phyloP scores from a whole-genome alignment of 306 rosid species.

The Rosa rugosa region DNA sequence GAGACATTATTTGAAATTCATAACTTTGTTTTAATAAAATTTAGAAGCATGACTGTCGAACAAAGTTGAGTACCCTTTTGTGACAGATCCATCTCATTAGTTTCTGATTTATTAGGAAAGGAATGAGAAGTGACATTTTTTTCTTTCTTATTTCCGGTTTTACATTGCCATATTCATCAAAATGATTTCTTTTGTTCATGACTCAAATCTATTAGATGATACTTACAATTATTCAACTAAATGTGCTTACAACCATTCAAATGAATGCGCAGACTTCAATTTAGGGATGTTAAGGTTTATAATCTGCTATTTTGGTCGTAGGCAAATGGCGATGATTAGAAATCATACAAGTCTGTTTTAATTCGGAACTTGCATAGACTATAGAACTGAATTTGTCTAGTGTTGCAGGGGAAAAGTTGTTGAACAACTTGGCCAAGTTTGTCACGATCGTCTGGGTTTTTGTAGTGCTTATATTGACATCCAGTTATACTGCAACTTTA shows the following conservation, averaged over 20 bases:
- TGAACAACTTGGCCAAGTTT: slow-evolving; percentile 14
- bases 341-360: background rate
- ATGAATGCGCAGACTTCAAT: background rate
- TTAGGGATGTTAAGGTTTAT: no score
- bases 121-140: background rate
- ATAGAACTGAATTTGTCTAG: no score
- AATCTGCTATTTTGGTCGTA: no score
- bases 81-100: no score
- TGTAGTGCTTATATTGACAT: slow-evolving; percentile 20
- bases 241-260: no score
- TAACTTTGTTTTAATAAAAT: background rate
- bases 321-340: no score
- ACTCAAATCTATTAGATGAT: background rate
- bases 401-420: slow-evolving; percentile 23
- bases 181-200: background rate
- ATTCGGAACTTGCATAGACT: background rate
- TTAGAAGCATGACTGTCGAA: no score
- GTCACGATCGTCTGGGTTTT: slow-evolving; percentile 22
- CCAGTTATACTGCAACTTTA: slow-evolving; percentile 23
- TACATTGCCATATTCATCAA: background rate
- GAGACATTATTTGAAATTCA: background rate
- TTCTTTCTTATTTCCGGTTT: background rate
- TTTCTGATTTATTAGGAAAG: no score
- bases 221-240: background rate
- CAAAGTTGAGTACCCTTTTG: no score